Conservation (phyloP, 768 basidiomycete genomes). For the Dentipellis fragilis region DNA sequence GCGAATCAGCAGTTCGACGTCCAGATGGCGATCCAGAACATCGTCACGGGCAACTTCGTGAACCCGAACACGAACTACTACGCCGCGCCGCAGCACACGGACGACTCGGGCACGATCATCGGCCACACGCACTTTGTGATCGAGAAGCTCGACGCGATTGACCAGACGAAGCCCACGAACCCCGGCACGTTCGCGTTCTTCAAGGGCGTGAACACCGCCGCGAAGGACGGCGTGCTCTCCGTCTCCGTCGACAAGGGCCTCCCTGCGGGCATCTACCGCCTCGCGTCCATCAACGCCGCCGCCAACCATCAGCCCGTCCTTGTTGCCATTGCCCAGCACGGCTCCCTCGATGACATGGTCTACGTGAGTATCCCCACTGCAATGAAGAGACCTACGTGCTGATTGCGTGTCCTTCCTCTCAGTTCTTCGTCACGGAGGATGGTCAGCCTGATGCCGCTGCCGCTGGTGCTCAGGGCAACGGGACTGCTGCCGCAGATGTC, state of each 20-base stretch:
- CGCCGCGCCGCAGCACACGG: constrained; percentile 39
- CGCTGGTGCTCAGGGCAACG: neutral
- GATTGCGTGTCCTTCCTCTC: neutral
- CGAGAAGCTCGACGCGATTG: constrained; percentile 32
- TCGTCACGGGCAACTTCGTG: constrained; percentile 38
- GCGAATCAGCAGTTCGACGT: constrained; percentile 36
- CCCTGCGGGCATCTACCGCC: constrained; percentile 46
- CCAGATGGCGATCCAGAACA: constrained; percentile 26
- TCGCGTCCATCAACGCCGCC: constrained; percentile 46
- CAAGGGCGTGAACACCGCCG: constrained; percentile 37
- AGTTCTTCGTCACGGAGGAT: neutral
- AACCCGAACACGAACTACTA: constrained; percentile 40
- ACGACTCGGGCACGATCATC: constrained; percentile 30
- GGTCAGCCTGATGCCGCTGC: neutral
- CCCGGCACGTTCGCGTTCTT: constrained; percentile 52
- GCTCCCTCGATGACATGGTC: constrained; percentile 46
- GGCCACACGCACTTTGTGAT: constrained; percentile 54
- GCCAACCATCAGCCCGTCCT: constrained; percentile 52
- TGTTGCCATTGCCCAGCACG: constrained; percentile 52
- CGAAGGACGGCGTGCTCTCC: constrained; percentile 35
- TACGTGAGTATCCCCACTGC: constrained; percentile 32
- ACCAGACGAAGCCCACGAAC: constrained; percentile 33
- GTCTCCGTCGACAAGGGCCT: constrained; percentile 42
- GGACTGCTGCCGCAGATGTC: neutral
- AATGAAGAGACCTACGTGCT: neutral